phyloP scores from a whole-genome alignment of 2,329 filamentous ascomycete species.

The Penicillium sp. region DNA sequence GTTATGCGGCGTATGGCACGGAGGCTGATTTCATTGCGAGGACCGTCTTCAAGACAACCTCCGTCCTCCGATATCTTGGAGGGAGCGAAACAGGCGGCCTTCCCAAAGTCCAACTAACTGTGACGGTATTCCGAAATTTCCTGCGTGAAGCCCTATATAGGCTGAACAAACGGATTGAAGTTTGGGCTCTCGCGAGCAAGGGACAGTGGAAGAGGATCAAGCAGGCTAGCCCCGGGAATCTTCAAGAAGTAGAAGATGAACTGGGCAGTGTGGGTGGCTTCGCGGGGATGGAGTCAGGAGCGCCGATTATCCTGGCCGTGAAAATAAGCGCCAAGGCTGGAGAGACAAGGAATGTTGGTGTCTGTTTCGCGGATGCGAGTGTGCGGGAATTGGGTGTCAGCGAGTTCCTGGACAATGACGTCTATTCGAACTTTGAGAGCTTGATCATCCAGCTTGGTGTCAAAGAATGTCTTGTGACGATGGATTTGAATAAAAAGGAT shows the following conservation, averaged over 20 bases:
- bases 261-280: conserved; percentile 63
- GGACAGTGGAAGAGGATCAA: conserved; percentile 87
- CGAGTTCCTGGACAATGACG: conserved; percentile 98
- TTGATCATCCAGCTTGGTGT: conserved; percentile 95
- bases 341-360: conserved; percentile 84
- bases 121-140: conserved; percentile 94
- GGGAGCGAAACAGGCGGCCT: conserved; percentile 82
- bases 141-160: conserved; percentile 92
- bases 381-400: conserved; percentile 94
- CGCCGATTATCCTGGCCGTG: conserved; percentile 93
- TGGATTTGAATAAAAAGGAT: conserved; percentile 81
- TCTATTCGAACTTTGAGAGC: conserved; percentile 97
- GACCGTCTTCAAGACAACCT: conserved; percentile 96
- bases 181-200: conserved; percentile 80
- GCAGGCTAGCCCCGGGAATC: conserved; percentile 91
- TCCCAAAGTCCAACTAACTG: conserved; percentile 91
- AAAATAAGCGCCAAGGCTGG: conserved; percentile 88
- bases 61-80: conserved; percentile 88
- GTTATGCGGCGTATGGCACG: conserved; percentile 72
- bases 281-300: conserved; percentile 72
- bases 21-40: conserved; percentile 55
- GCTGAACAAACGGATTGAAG: conserved; percentile 87
- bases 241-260: conserved; percentile 97
- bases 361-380: conserved; percentile 97
- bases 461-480: conserved; percentile 87